Base-by-base conservation (phyloP, 495 filamentous ascomycete genomes). In the Daldinia decipiens region DNA sequence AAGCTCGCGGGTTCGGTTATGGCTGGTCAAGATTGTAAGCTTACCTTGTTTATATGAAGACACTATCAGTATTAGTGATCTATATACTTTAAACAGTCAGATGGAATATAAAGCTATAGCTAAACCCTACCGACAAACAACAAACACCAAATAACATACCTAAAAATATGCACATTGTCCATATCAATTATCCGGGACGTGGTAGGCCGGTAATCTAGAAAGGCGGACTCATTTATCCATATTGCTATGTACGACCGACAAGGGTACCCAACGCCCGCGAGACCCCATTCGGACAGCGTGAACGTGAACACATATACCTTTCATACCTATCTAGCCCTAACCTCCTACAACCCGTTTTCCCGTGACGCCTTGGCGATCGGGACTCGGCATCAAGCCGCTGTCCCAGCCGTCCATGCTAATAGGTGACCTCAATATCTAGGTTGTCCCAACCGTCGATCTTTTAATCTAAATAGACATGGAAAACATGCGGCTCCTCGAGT, bases 171-270 rank as follows among this genome's bases (percentile, higher is more conserved):
- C 27, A 57, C 45, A 2, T 17, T 54, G 24, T 31, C 45, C 59
- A 45, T 38, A 59, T 59, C 32, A 38, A 69, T 69, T 64, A 69
- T 39, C 60, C 67, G 67, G 67, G 60, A 69, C 38, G 26, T 64
- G 60, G 60, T 7, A 59, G 45, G 15, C 60, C 60, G 45, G 60
- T 55, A 59, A 59, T 69, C 59, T 53, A 59, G 45, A 59, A 59
- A 47, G 56, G 54, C 17, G 45, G 27, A 34, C 52, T 60, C 45
- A 70, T 70, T 64, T 59, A 63, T 64, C 67, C 60, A 70, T 70
- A 70, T 64, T 70, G 43, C 59, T 53, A 53, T 53, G 50, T 53
- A 53, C 26, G 29, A 57, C 59, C 31, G 59, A 62, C 66, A 68
- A 43, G 66, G 59, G 40, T 21, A 53, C 59, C 52, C 51, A 53